These are phyloP conservation scores for Penicillium frequentans DNA, from an alignment of 2,329 filamentous ascomycete species.

Conservation along the genomic window DNA sequence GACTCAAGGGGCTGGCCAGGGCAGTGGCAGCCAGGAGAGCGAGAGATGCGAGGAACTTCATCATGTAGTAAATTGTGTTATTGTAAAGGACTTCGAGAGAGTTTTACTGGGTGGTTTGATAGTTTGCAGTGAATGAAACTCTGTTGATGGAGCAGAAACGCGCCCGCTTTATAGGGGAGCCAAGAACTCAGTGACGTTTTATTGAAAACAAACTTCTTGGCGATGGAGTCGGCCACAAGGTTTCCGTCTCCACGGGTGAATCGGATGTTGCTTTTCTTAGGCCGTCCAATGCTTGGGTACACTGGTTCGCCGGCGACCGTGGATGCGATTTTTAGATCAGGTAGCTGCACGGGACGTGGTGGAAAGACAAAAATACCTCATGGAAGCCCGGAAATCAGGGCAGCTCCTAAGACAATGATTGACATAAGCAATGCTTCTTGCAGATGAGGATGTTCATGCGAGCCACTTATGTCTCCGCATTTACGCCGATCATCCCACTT, in stretches of 20 bases:
- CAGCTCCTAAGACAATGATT: background rate
- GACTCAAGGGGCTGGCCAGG: slow-evolving; percentile 27
- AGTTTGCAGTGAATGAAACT: background rate
- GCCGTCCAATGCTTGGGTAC: background rate
- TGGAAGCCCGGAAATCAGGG: background rate
- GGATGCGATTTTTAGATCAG: background rate
- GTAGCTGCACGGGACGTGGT: background rate
- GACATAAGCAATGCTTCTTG: background rate
- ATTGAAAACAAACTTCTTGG: background rate
- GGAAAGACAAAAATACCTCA: background rate
- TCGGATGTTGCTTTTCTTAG: background rate
- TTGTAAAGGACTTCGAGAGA: background rate
- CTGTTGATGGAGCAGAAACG: background rate
- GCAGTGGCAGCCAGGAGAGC: slow-evolving; percentile 29
- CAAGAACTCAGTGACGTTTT: background rate
- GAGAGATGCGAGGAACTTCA: slow-evolving; percentile 32
- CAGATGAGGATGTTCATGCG: background rate
- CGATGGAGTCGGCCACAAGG: background rate
- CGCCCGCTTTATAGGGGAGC: background rate
- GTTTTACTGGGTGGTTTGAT: background rate
- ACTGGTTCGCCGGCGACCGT: background rate
- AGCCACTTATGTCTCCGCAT: background rate
- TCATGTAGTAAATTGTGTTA: slow-evolving; percentile 9
- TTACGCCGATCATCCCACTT: background rate
- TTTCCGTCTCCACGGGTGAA: background rate